A percentile compares a stretch with the other conserved stretches of the same genome.
Evolutionary conservation across 257 asterid species (phyloP).

Genomic region (Nemophila menziesii): DNA sequence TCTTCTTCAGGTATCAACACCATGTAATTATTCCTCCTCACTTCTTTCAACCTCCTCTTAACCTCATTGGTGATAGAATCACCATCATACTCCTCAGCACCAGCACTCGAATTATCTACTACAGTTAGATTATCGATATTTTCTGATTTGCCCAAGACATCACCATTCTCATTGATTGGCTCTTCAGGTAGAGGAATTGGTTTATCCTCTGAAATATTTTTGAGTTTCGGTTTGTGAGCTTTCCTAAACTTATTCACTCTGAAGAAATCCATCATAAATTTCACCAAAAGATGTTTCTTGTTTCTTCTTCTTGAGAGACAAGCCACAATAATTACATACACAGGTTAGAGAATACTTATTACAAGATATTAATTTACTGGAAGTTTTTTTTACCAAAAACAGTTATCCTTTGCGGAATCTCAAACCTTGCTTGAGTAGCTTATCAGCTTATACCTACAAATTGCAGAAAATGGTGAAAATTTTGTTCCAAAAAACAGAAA

Average conservation of each 20-base stretch:
- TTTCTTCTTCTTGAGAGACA: too few relatives aligned
- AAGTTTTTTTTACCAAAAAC: too few relatives aligned
- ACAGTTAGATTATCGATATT: slow-evolving; percentile 25
- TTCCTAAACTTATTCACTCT: slow-evolving; percentile 52
- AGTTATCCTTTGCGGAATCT: too few relatives aligned
- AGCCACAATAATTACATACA: too few relatives aligned
- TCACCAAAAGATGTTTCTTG: neutral
- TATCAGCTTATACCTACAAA: too few relatives aligned
- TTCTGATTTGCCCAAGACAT: too few relatives aligned
- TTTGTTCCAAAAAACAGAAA: too few relatives aligned
- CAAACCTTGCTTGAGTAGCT: too few relatives aligned
- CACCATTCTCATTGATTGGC: too few relatives aligned
- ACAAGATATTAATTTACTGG: too few relatives aligned
- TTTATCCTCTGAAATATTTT: slow-evolving; percentile 26
- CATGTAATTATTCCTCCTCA: slow-evolving; percentile 87
- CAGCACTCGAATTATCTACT: slow-evolving; percentile 44
- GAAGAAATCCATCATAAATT: slow-evolving; percentile 58
- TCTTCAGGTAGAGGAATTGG: slow-evolving; percentile 38
- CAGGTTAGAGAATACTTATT: too few relatives aligned
- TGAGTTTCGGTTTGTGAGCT: slow-evolving; percentile 38
- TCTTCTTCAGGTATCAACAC: slow-evolving; percentile 87
- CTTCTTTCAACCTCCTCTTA: slow-evolving; percentile 89
- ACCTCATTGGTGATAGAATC: slow-evolving; percentile 91
- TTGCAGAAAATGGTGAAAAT: too few relatives aligned
- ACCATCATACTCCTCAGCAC: slow-evolving; percentile 53